Percentiles rank a stretch among this genome's conserved stretches.
Conservation (phyloP, 2,329 filamentous ascomycete species). For the Elsinoe australis region DNA sequence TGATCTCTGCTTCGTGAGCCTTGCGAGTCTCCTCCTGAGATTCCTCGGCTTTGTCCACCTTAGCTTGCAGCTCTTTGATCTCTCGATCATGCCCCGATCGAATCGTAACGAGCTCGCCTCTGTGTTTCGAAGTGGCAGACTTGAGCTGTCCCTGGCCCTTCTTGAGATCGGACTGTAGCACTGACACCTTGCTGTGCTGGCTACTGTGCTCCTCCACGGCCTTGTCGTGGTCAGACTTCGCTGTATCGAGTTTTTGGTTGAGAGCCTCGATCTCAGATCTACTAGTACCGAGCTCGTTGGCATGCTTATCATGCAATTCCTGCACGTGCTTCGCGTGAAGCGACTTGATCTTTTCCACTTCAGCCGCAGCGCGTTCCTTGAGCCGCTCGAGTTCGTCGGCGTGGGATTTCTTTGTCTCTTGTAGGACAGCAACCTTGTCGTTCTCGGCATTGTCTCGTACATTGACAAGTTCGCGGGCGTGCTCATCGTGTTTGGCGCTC, state of each 20-base stretch:
- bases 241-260: conserved; percentile 5
- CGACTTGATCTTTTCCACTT: conserved; percentile 15
- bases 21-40: conserved; percentile 5
- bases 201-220: background rate
- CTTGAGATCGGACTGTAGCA: background rate
- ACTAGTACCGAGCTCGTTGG: conserved; percentile 3
- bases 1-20: conserved; percentile 12
- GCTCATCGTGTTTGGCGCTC: background rate
- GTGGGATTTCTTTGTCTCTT: conserved; percentile 1
- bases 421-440: background rate
- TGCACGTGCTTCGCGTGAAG: conserved; percentile 15
- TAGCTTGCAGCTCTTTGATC: conserved; percentile 8
- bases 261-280: conserved; percentile 9
- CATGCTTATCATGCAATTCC: conserved; percentile 6
- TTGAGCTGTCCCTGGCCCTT: conserved; percentile 1
- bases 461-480: background rate
- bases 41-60: background rate
- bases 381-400: background rate
- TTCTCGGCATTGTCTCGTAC: background rate
- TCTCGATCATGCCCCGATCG: conserved; percentile 4
- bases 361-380: conserved; percentile 1
- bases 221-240: background rate
- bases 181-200: background rate
- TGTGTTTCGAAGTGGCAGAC: background rate
- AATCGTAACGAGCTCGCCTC: background rate